Evolutionary conservation across 805 yeast genomes (phyloP), one percentile per base, ranked within the genome.

Genomic region (Lipomyces starkeyi): DNA sequence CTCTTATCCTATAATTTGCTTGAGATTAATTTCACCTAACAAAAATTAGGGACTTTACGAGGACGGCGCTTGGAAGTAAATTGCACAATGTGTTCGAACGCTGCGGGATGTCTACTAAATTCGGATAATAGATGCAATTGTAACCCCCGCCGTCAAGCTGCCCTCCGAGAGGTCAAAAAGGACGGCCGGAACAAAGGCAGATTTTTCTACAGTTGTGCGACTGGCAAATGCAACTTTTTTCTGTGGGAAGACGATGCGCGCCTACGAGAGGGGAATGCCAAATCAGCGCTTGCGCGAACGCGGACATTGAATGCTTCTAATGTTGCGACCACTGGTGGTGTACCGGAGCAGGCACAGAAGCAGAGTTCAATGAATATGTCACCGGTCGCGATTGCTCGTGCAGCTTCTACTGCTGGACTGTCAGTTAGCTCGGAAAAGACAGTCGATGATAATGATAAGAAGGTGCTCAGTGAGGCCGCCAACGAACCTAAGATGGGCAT

Each of bases 181-280:
- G 49, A 43, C 9, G 22, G 49, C 49, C 49, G 49, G 22, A 43
- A 43, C 49, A 43, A 43, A 43, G 49, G 49, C 22, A 43, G 49
- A 43, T 43, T 43, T 43, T 43, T 43, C 22, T n/a, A 43, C 11
- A 7, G 49, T 8, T 43, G 49, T 43, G 49, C 49, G 49, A 43
- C 49, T 17, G 49, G 22, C 4, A 43, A 43, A 43, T 43, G 49
- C 22, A 43, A 43, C 3, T n/a, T 43, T 43, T 43, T 43, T n/a
- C 22, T 43, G 49, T 43, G 49, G 49, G 49, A 43, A n/a, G 49
- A 43, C 8, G 49, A 43, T 17, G 49, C 49, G 22, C 49, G 20
- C 49, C 49, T n/a, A 13, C 49, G 49, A 3, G 49, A 43, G 49
- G 13, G 22, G 20, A 3, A 43, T n/a, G 20, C 22, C 22, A 17